phyloP scores from a whole-genome alignment of 768 basidiomycete species.

The Cubamyces sp. region DNA sequence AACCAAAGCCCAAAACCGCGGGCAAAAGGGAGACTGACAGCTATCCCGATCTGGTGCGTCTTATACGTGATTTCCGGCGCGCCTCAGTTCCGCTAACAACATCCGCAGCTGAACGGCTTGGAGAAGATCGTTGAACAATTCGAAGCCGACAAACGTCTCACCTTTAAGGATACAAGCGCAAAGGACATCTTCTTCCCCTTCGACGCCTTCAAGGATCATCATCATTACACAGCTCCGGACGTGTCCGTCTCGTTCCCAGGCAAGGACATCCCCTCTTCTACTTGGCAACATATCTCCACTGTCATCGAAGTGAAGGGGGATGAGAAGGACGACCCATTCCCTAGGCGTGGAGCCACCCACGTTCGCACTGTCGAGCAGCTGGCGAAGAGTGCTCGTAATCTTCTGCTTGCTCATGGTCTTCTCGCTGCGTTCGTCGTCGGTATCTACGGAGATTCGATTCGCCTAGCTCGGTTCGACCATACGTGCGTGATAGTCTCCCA shows the following conservation, averaged over 20 bases:
- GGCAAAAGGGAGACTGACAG: too few species aligned
- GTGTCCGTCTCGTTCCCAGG: constrained; percentile 13
- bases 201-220: neutral
- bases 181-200: neutral
- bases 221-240: neutral
- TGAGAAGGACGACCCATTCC: neutral
- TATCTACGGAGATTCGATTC: constrained; percentile 14
- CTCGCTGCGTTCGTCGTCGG: constrained; percentile 17
- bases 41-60: too few species aligned
- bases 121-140: neutral
- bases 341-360: neutral
- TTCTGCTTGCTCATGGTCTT: constrained; percentile 15
- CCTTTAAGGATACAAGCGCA: neutral
- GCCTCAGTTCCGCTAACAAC: too few species aligned
- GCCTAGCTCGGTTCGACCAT: constrained; percentile 21
- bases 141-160: too few species aligned
- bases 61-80: too few species aligned
- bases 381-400: constrained; percentile 11
- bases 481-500: constrained; percentile 10
- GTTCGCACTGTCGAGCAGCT: constrained; percentile 4
- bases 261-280: neutral
- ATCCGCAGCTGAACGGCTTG: constrained; percentile 4
- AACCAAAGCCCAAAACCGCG: too few species aligned
- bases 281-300: constrained; percentile 10
- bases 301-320: neutral